phyloP scores from a whole-genome alignment of 164 flowering plant genomes.

The Aristolochia californica region DNA sequence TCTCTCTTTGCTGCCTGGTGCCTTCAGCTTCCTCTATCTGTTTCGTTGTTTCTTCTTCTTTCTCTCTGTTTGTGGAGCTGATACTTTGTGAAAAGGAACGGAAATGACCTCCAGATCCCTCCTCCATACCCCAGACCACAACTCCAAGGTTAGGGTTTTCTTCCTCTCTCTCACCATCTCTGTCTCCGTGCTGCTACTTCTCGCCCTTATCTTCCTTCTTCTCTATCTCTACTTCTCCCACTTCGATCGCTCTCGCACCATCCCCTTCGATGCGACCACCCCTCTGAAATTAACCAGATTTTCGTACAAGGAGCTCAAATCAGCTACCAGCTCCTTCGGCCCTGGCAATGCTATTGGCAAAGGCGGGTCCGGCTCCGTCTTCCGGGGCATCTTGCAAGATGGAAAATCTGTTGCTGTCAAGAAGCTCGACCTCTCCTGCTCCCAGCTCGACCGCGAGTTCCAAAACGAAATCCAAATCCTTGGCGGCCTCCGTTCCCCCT shows the following conservation, averaged over 20 bases:
- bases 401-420: slow-evolving; percentile 81
- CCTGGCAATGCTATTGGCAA: slow-evolving; percentile 53
- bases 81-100: neutral
- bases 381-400: slow-evolving; percentile 50
- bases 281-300: slow-evolving; percentile 51
- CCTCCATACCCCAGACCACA: neutral
- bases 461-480: slow-evolving; percentile 86
- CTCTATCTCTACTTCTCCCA: slow-evolving; percentile 47
- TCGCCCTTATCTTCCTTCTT: slow-evolving; percentile 31
- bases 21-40: neutral
- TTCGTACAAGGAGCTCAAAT: slow-evolving; percentile 62
- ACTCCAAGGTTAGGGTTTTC: slow-evolving; percentile 14
- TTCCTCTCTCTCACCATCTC: slow-evolving; percentile 49
- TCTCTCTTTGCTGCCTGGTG: no score
- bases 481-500: slow-evolving; percentile 56
- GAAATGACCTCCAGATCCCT: neutral
- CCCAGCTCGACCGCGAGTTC: slow-evolving; percentile 66
- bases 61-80: neutral
- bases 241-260: slow-evolving; percentile 43
- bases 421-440: slow-evolving; percentile 35
- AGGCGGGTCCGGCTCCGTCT: slow-evolving; percentile 86
- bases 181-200: slow-evolving; percentile 35
- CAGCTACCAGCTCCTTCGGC: slow-evolving; percentile 54
- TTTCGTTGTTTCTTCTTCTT: neutral
- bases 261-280: slow-evolving; percentile 53